Evolutionary conservation across 2,329 filamentous ascomycete species (phyloP).

Genomic region (Colletotrichum eremochloae): DNA sequence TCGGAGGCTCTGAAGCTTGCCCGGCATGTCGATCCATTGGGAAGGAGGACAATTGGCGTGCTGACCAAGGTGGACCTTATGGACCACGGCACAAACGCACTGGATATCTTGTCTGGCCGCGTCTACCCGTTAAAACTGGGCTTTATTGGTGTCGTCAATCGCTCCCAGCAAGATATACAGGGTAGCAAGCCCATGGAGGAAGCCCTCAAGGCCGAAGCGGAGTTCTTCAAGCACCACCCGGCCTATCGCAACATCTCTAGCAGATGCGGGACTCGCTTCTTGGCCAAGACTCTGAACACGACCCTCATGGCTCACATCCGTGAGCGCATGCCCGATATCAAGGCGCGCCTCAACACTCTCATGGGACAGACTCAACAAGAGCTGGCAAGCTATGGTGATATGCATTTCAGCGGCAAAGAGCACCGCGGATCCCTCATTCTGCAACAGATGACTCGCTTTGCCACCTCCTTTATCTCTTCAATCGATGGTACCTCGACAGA

Average conservation of each 20-base stretch:
- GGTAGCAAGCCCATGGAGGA: constrained; percentile 95
- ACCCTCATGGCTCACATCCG: constrained; percentile 97
- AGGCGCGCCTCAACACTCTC: constrained; percentile 94
- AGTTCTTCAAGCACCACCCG: constrained; percentile 97
- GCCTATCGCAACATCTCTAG: constrained; percentile 97
- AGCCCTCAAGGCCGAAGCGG: constrained; percentile 87
- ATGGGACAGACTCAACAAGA: constrained; percentile 99
- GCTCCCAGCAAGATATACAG: constrained; percentile 98
- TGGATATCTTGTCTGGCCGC: constrained; percentile 96
- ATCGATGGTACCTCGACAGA: constrained; percentile 99
- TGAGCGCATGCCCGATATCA: constrained; percentile 96
- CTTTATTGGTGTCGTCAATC: constrained; percentile 98
- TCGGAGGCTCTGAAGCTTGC: constrained; percentile 97
- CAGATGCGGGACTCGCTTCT: constrained; percentile 91
- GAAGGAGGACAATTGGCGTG: constrained; percentile 94
- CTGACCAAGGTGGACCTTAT: constrained; percentile 97
- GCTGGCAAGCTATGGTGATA: constrained; percentile 96
- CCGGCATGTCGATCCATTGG: constrained; percentile 94
- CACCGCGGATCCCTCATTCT: constrained; percentile 95
- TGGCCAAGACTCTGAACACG: constrained; percentile 94
- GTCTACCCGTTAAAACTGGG: constrained; percentile 97
- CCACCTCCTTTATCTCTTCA: constrained; percentile 96
- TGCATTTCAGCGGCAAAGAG: constrained; percentile 97
- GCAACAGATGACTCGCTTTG: constrained; percentile 98
- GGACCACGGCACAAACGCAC: constrained; percentile 97